Evolutionary conservation across 2,329 filamentous ascomycete genomes (phyloP).

Genomic region (Penicillium aurantiogriseum): DNA sequence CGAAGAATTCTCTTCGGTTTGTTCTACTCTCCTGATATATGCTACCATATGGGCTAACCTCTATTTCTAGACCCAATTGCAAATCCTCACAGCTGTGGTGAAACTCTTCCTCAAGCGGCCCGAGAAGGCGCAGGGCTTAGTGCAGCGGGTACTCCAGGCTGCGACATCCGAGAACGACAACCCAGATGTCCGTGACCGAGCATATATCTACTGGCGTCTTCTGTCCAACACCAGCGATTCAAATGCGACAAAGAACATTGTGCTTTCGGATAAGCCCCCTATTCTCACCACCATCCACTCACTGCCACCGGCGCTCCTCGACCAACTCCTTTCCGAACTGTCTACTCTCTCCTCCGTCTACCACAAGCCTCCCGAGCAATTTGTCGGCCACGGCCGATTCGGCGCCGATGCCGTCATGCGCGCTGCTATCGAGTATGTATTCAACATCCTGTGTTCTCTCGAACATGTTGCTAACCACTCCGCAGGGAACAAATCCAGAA

Average conservation of each 20-base stretch:
- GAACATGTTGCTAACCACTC: constrained; percentile 19
- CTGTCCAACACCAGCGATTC: constrained; percentile 78
- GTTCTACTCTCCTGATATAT: constrained; percentile 24
- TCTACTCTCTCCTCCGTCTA: constrained; percentile 96
- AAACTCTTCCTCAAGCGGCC: constrained; percentile 98
- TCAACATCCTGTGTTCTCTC: background rate
- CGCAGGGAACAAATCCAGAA: constrained; percentile 80
- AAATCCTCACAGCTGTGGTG: constrained; percentile 94
- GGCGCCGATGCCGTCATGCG: constrained; percentile 92
- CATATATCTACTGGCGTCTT: constrained; percentile 97
- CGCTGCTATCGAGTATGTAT: constrained; percentile 76
- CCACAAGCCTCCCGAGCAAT: constrained; percentile 97
- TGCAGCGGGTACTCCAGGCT: constrained; percentile 89
- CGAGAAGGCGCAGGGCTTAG: constrained; percentile 81
- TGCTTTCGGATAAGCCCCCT: constrained; percentile 89
- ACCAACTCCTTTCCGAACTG: constrained; percentile 85
- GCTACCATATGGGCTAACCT: constrained; percentile 30
- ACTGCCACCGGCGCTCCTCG: constrained; percentile 76
- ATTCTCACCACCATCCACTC: constrained; percentile 94
- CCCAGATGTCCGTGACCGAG: constrained; percentile 92
- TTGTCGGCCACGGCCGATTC: constrained; percentile 90
- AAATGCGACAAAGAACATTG: constrained; percentile 85
- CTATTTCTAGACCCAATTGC: constrained; percentile 75
- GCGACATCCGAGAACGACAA: constrained; percentile 96
- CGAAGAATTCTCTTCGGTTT: constrained; percentile 91